These are phyloP conservation scores for Endogone sp. DNA, from an alignment of 192 early-diverging fungal genomes.

Conservation along the genomic window DNA sequence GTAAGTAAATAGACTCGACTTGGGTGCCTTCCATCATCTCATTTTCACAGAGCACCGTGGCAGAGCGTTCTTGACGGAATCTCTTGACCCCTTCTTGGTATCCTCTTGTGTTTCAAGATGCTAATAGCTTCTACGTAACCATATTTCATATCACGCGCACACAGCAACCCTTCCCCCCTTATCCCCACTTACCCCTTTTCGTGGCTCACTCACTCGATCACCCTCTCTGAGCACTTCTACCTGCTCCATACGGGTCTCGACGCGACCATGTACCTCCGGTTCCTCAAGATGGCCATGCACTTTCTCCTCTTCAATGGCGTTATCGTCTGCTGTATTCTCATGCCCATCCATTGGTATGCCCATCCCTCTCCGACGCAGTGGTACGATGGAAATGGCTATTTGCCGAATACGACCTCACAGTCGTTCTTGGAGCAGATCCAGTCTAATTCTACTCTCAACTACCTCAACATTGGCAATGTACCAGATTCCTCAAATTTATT, in stretches of 20 bases:
- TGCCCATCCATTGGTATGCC: conserved; percentile 47
- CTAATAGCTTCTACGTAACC: no score
- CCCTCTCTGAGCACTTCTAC: conserved; percentile 46
- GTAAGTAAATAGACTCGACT: conserved; percentile 25
- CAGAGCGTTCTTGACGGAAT: no score
- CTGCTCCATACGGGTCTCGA: conserved; percentile 53
- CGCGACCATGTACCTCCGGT: conserved; percentile 59
- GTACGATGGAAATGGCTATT: not conserved
- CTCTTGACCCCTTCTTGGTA: no score
- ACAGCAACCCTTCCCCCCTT: conserved; percentile 44
- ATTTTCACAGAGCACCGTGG: no score
- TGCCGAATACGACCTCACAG: not conserved
- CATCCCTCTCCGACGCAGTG: conserved; percentile 1
- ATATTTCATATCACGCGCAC: conserved; percentile 1
- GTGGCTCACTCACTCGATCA: conserved; percentile 42
- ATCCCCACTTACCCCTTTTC: conserved; percentile 41
- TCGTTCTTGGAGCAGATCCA: conserved; percentile 11
- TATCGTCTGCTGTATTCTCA: conserved; percentile 35
- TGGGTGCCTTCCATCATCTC: no score
- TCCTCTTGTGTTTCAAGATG: no score
- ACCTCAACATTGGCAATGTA: conserved; percentile 44
- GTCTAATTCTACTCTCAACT: conserved; percentile 18
- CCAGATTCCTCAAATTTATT: conserved; percentile 24
- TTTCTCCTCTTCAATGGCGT: conserved; percentile 41
- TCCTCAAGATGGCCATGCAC: conserved; percentile 53